Evolutionary conservation across 2,329 filamentous ascomycete genomes (phyloP).

Genomic region (Calonectria ilicicola): DNA sequence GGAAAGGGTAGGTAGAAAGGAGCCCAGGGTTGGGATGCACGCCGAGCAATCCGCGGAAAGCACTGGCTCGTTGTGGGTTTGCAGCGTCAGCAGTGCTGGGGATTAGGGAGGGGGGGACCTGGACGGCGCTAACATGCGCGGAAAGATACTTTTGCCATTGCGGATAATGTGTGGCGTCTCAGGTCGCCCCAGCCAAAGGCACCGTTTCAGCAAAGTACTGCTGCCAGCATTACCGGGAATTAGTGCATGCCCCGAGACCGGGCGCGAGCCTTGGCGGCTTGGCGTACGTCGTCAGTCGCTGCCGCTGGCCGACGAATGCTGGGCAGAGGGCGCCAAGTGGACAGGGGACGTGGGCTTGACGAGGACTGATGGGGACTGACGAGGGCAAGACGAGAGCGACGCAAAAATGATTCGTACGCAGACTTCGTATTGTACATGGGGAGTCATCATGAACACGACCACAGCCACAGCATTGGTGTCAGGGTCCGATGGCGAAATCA

Average conservation of each 20-base stretch:
- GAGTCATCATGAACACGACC: background rate
- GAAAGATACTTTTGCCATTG: slow-evolving; percentile 2
- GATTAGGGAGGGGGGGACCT: slow-evolving; percentile 8
- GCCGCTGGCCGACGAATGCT: background rate
- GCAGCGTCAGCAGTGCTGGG: slow-evolving; percentile 15
- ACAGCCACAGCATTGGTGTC: background rate
- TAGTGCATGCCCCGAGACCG: slow-evolving; percentile 5
- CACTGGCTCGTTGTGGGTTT: slow-evolving; percentile 12
- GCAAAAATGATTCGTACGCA: slow-evolving; percentile 5
- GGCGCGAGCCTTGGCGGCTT: slow-evolving; percentile 6
- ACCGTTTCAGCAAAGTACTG: slow-evolving; percentile 10
- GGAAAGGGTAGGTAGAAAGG: slow-evolving; percentile 11
- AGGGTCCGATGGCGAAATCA: background rate
- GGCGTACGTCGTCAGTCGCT: slow-evolving; percentile 3
- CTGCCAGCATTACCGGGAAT: background rate
- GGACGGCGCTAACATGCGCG: background rate
- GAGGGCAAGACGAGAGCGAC: background rate
- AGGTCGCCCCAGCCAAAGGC: background rate
- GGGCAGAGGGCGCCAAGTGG: background rate
- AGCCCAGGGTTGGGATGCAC: background rate
- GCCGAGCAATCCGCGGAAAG: slow-evolving; percentile 15
- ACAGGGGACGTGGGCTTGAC: background rate
- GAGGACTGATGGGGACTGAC: background rate
- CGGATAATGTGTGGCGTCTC: background rate
- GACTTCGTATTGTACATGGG: background rate